Percentiles rank a stretch among this genome's conserved stretches.
These are phyloP conservation scores for Bacidia rubella DNA, from an alignment of 495 filamentous ascomycete species.

Conservation along the genomic window DNA sequence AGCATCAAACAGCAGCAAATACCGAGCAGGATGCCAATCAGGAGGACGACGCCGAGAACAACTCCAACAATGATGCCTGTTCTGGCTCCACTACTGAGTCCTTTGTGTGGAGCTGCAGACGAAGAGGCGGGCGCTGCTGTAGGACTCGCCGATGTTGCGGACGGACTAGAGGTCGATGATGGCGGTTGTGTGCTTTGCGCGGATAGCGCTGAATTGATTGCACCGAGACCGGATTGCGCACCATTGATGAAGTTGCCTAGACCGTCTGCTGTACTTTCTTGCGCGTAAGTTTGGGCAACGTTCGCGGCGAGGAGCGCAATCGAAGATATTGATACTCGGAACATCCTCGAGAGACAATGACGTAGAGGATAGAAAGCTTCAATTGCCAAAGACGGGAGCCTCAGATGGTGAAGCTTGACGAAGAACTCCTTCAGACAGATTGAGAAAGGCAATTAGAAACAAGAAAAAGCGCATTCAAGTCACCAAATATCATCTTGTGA, in stretches of 20 bases:
- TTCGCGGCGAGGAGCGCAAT: neutral
- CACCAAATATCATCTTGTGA: too few relatives aligned
- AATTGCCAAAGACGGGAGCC: too few relatives aligned
- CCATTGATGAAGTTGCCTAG: constrained; percentile 18
- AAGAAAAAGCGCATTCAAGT: too few relatives aligned
- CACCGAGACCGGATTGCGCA: constrained; percentile 10
- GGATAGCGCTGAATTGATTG: constrained; percentile 11
- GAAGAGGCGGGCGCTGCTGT: constrained; percentile 12
- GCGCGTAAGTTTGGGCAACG: neutral
- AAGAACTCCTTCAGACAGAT: too few relatives aligned
- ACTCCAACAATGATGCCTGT: constrained; percentile 20
- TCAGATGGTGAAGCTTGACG: too few relatives aligned
- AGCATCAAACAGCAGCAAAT: constrained; percentile 18
- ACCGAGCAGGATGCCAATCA: constrained; percentile 12
- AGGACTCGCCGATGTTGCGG: constrained; percentile 10
- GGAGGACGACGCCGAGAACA: constrained; percentile 13
- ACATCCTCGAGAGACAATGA: too few relatives aligned
- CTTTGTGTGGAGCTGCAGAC: constrained; percentile 11
- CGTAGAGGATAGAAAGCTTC: too few relatives aligned
- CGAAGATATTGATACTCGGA: neutral
- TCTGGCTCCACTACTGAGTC: constrained; percentile 16
- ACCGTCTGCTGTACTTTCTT: constrained; percentile 3
- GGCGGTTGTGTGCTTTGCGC: constrained; percentile 7
- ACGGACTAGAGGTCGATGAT: constrained; percentile 10
- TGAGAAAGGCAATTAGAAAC: too few relatives aligned